Conservation (phyloP, 2,329 filamentous ascomycete genomes). For the Aspergillus amoenus region DNA sequence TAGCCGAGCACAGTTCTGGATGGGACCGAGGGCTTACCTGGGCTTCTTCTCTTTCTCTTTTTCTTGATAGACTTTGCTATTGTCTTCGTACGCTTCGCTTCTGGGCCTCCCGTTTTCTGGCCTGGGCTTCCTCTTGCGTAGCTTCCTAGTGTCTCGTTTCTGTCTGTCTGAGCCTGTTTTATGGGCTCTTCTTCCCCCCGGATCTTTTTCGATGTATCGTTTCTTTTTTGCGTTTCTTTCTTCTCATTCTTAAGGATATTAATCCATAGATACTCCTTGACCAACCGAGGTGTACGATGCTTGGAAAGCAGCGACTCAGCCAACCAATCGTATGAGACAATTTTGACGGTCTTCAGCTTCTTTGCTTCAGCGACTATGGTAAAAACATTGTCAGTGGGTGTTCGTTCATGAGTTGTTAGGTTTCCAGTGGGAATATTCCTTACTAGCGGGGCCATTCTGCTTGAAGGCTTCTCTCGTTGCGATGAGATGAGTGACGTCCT, state of each 20-base stretch:
- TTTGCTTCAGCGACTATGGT: conserved; percentile 43
- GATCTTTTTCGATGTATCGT: background rate
- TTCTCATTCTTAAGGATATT: conserved; percentile 35
- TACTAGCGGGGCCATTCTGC: conserved; percentile 44
- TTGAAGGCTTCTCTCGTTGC: conserved; percentile 63
- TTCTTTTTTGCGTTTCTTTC: background rate
- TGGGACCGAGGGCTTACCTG: background rate
- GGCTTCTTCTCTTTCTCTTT: background rate
- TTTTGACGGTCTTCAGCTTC: conserved; percentile 37
- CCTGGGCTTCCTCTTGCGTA: conserved; percentile 18
- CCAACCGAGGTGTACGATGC: conserved; percentile 33
- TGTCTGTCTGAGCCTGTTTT: no score
- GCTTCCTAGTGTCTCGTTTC: background rate
- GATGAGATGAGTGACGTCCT: conserved; percentile 70
- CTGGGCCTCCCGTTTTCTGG: conserved; percentile 11
- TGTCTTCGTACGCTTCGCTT: background rate
- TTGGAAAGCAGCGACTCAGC: conserved; percentile 42
- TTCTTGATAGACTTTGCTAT: background rate
- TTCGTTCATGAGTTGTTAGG: background rate
- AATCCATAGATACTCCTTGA: conserved; percentile 38
- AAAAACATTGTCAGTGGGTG: background rate
- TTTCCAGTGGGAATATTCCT: background rate
- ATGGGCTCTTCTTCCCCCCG: no score
- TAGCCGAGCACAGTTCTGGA: background rate
- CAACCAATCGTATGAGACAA: conserved; percentile 50